phyloP scores from a whole-genome alignment of 495 filamentous ascomycete species.

The Talaromyces adpressus region DNA sequence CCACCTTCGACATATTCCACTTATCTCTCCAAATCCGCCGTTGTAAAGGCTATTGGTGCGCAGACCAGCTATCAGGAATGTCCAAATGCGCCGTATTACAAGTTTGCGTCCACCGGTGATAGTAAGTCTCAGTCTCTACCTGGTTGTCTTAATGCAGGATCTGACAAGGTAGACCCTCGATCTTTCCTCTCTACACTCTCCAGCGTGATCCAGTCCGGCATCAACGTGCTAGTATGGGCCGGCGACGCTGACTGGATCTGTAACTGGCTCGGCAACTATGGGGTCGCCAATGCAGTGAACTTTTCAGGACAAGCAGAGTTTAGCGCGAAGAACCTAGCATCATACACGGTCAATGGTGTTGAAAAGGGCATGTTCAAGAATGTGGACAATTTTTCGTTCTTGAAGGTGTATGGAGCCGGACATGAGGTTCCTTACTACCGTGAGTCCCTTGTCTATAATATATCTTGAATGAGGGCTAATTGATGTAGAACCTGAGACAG shows the following conservation, averaged over 20 bases:
- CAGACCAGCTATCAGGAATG: too few species aligned
- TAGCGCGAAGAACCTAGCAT: slow-evolving; percentile 21
- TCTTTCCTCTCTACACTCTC: slow-evolving; percentile 37
- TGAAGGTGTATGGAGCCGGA: slow-evolving; percentile 45
- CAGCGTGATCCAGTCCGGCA: slow-evolving; percentile 27
- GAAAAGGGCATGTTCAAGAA: slow-evolving; percentile 44
- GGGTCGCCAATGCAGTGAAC: slow-evolving; percentile 34
- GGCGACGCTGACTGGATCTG: slow-evolving; percentile 53
- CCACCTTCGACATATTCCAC: slow-evolving; percentile 40
- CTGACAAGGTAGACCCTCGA: slow-evolving; percentile 24
- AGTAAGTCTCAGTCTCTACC: not conserved
- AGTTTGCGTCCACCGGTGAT: too few species aligned
- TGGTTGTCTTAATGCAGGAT: not conserved
- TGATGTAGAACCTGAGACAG: too few species aligned
- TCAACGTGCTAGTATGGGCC: slow-evolving; percentile 46
- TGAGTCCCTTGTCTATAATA: too few species aligned
- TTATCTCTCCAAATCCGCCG: slow-evolving; percentile 18
- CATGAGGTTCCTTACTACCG: slow-evolving; percentile 44
- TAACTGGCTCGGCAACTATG: slow-evolving; percentile 44
- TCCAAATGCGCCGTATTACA: too few species aligned
- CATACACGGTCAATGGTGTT: slow-evolving; percentile 43
- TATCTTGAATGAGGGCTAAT: too few species aligned
- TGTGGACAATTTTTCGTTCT: slow-evolving; percentile 41
- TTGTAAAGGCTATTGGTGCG: too few species aligned
- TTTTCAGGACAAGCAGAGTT: slow-evolving; percentile 34